Base-by-base conservation (phyloP, 2,329 filamentous ascomycete genomes). In the Diaporthe sp. region DNA sequence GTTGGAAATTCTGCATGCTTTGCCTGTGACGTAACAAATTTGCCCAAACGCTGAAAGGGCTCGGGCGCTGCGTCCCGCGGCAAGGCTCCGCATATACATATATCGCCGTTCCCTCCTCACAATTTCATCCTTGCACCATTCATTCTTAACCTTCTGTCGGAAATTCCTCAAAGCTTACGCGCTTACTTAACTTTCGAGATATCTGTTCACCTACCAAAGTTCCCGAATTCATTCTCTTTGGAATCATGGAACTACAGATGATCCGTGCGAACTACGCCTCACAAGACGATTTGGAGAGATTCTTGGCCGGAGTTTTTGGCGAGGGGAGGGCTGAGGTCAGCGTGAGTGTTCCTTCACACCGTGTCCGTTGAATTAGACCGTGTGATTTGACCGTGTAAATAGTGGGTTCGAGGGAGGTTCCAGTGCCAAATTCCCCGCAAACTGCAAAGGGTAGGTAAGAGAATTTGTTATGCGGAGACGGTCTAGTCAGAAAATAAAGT, bases 311-410 rank as follows among this genome's bases (percentile, higher is more conserved):
- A 12, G n/a, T 58, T 4, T 58, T 58, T 12, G 31, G 55, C 31
- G 31, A 58, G 55, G 55, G 31, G n/a, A 58, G 55, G 22, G 55
- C 28, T 22, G 31, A 58, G 55, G 55, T 34, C 31, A 58, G 31
- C 31, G 55, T 58, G 4, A 58, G 31, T 22, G 0, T 28, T 34
- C 6, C 15, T 6, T 1, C 15, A 22, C 4, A 22, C 4, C 34
- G 28, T 19, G 4, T 37, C 22, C 19, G 3, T 7, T 12, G 10
- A n/a, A 5, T 58, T 0, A 6, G n/a, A 37, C 10, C 0, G 12
- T 7, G 9, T 37, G 31, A 10, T 1, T 17, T 58, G 19, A 58
- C 31, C 9, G 1, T 37, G 28, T n/a, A 2, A 12, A 37, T 37
- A 37, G 31, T 58, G 55, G 55, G 28, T 37, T 6, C 55, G 55